Conservation (phyloP, 257 asterid genomes). For the Paraleonurus japonicus region DNA sequence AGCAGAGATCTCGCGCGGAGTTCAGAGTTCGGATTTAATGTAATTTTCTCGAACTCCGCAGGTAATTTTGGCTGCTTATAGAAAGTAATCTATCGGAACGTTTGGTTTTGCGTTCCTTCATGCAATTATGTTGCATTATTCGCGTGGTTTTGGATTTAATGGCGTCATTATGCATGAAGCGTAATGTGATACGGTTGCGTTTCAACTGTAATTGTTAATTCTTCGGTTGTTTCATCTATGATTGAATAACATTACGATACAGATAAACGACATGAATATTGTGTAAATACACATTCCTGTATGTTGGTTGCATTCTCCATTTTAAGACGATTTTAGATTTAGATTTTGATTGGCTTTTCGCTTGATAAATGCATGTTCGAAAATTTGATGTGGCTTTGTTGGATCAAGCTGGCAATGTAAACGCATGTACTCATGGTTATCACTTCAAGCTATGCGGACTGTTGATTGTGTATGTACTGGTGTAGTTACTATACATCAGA, state of each 20-base stretch:
- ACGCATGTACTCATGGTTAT: neutral
- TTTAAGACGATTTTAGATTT: neutral
- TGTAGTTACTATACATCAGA: neutral
- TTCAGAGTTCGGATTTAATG: slow-evolving; percentile 28
- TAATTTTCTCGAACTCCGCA: slow-evolving; percentile 30
- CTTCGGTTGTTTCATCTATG: neutral
- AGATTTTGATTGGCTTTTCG: slow-evolving; percentile 1
- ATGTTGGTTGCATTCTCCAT: neutral
- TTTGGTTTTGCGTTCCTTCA: slow-evolving; percentile 8
- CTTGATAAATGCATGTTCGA: slow-evolving; percentile 6
- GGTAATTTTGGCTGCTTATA: slow-evolving; percentile 26
- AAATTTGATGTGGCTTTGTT: slow-evolving; percentile 1
- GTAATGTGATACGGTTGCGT: slow-evolving; percentile 1
- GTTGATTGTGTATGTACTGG: neutral
- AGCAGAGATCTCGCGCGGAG: slow-evolving; percentile 36
- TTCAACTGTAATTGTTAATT: neutral
- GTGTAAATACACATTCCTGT: neutral
- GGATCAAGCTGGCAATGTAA: slow-evolving; percentile 14
- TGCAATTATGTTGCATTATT: slow-evolving; percentile 4
- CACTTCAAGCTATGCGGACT: neutral
- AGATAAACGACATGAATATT: neutral
- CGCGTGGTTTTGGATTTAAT: slow-evolving; percentile 12
- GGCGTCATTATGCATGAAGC: neutral
- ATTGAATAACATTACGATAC: neutral
- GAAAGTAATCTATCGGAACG: neutral